Conservation (phyloP, 1,139 yeast genomes). For the Yamadazyma atlantica region DNA sequence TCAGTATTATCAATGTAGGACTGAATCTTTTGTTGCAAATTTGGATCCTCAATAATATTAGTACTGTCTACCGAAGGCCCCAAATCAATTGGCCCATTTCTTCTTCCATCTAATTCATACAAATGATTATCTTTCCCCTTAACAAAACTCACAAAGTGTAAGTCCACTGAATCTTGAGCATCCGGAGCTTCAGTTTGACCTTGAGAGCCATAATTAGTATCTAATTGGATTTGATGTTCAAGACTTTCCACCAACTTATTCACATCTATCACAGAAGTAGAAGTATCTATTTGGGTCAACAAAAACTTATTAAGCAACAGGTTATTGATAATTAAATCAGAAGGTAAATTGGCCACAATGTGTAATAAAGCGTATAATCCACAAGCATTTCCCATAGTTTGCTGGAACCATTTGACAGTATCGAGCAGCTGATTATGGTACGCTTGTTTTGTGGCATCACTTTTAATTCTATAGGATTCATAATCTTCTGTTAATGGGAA, state of each 20-base stretch:
- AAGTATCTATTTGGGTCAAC: constrained; percentile 16
- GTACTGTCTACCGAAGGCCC: constrained; percentile 39
- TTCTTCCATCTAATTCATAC: constrained; percentile 87
- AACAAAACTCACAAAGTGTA: constrained; percentile 80
- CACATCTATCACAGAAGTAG: constrained; percentile 35
- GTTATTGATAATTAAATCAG: constrained; percentile 39
- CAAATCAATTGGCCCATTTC: constrained; percentile 71
- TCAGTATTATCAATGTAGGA: constrained; percentile 64
- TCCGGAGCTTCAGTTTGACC: constrained; percentile 85
- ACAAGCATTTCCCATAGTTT: constrained; percentile 86
- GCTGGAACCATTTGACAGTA: constrained; percentile 63
- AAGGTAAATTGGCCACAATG: constrained; percentile 62
- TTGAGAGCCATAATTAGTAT: constrained; percentile 57
- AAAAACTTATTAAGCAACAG: constrained; percentile 31
- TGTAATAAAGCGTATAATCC: constrained; percentile 90
- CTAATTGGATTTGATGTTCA: constrained; percentile 46
- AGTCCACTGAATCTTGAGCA: constrained; percentile 60
- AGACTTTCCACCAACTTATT: constrained; percentile 53
- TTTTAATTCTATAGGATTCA: constrained; percentile 46
- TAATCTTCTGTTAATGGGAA: constrained; percentile 74
- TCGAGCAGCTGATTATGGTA: constrained; percentile 18
- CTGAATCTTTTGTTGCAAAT: constrained; percentile 55
- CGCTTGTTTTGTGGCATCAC: constrained; percentile 25
- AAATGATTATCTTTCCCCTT: constrained; percentile 57
- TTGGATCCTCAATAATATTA: constrained; percentile 56